These are phyloP conservation scores for Ceratorhiza oryzae-sativae DNA, from an alignment of 1,284 basidiomycete genomes.

Conservation along the genomic window DNA sequence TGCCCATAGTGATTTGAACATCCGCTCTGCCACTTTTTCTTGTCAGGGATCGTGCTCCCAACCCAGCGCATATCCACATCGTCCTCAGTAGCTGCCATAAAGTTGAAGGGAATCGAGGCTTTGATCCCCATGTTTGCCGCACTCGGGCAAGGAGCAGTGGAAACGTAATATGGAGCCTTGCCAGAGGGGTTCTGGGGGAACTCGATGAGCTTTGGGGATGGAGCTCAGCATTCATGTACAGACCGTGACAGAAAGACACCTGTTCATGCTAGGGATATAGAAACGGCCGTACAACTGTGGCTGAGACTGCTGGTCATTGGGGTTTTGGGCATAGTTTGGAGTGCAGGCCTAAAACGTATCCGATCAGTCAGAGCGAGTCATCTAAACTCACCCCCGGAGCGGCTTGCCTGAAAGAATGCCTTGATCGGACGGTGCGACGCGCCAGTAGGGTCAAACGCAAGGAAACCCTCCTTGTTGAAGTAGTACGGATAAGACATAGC, in stretches of 20 bases:
- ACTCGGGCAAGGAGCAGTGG: background rate
- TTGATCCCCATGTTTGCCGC: background rate
- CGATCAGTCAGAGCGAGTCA: too few species aligned
- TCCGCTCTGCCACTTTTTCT: background rate
- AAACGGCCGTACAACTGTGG: background rate
- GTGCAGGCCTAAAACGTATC: background rate
- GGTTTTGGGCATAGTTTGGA: background rate
- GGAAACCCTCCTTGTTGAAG: background rate
- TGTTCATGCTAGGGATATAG: background rate
- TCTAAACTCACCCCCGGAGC: background rate
- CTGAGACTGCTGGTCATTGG: background rate
- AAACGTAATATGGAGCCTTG: background rate
- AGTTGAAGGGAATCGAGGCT: constrained; percentile 7
- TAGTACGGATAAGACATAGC: background rate
- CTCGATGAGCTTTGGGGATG: background rate
- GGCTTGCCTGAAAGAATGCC: background rate
- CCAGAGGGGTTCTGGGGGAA: background rate
- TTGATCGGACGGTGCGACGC: background rate
- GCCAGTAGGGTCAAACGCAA: background rate
- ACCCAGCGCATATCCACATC: constrained; percentile 5
- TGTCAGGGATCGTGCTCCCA: background rate
- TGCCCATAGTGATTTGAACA: background rate
- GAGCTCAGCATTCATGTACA: background rate
- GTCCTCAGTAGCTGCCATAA: background rate
- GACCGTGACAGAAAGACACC: background rate